These are phyloP conservation scores for Neurospora hispaniola DNA, from an alignment of 495 filamentous ascomycete genomes.

Conservation along the genomic window DNA sequence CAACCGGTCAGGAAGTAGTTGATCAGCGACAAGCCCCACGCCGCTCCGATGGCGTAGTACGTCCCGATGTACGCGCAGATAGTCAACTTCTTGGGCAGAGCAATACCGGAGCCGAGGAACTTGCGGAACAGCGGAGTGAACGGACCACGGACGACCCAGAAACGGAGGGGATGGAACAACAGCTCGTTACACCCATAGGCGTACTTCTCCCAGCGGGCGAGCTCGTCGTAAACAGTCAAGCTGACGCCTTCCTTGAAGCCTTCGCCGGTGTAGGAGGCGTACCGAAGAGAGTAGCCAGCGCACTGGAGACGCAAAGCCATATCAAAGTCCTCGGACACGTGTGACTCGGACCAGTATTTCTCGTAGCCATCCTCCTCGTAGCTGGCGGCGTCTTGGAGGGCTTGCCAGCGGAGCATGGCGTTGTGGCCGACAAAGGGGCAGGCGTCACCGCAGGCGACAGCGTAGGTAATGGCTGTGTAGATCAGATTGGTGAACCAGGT, in stretches of 20 bases:
- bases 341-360: conserved; percentile 64
- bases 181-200: conserved; percentile 66
- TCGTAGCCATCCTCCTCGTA: conserved; percentile 39
- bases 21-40: conserved; percentile 52
- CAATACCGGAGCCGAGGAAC: conserved; percentile 50
- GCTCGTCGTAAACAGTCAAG: conserved; percentile 64
- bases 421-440: conserved; percentile 65
- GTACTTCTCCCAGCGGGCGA: conserved; percentile 69
- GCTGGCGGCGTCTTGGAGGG: conserved; percentile 50
- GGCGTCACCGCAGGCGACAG: conserved; percentile 56
- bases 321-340: conserved; percentile 68
- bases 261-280: conserved; percentile 51
- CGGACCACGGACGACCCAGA: conserved; percentile 46
- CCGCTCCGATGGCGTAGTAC: conserved; percentile 60
- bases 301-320: conserved; percentile 62
- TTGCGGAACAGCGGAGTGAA: conserved; percentile 55
- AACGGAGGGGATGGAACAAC: conserved; percentile 39
- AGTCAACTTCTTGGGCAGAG: conserved; percentile 53
- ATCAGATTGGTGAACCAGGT: conserved; percentile 68
- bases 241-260: conserved; percentile 70
- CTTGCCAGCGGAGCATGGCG: conserved; percentile 58
- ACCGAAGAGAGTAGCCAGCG: conserved; percentile 50
- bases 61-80: conserved; percentile 68
- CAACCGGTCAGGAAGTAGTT: conserved; percentile 58
- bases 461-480: conserved; percentile 57